Base-by-base conservation (phyloP, 495 filamentous ascomycete genomes). In the Xylaria flabelliformis region DNA sequence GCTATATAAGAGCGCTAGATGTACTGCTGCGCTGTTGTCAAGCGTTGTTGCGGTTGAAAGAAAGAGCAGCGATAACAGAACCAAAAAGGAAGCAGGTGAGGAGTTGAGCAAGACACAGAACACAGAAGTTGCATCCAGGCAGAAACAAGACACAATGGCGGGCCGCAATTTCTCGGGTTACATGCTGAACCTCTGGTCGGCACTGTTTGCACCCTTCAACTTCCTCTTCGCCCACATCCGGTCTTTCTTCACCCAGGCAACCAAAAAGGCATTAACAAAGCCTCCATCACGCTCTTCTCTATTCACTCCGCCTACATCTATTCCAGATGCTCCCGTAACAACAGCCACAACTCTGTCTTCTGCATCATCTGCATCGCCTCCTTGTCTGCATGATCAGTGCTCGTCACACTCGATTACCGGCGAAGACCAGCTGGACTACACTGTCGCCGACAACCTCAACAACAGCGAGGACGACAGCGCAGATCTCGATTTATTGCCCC, bases 141-240 rank as follows among this genome's bases (percentile, higher is more conserved):
- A 72, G 69, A 65, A 63, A 46, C 51, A 55, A 55, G 75, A 61
- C 32, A 74, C 58, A 75, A 79, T 79, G 77, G 76, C 76, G 77
- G 76, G 76, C 77, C 77, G 76, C 76, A 76, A 78, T 75, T 75
- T 76, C 58, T 78, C 74, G 74, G 72, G 77, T 79, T 79, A 79
- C 77, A 75, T 74, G 32, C 71, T 69, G 76, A 78, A 64, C 72
- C 48, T 79, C 70, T 78, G 77, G 77, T 72, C 77, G 72, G 76
- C 67, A 41, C 71, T 79, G 77, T 79, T 79, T 79, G 77, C 77
- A 70, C 74, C 76, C 73, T 78, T 79, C 72, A 73, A 75, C 72
- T 72, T 76, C 65, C 73, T 79, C 67, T 74, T 74, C 50, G 64
- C 74, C 67, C 77, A 72, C 66, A 67, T 79, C 74, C 75, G 72